phyloP scores from a whole-genome alignment of 352 stramenopile genomes.

The Thraustochytrium striatum region DNA sequence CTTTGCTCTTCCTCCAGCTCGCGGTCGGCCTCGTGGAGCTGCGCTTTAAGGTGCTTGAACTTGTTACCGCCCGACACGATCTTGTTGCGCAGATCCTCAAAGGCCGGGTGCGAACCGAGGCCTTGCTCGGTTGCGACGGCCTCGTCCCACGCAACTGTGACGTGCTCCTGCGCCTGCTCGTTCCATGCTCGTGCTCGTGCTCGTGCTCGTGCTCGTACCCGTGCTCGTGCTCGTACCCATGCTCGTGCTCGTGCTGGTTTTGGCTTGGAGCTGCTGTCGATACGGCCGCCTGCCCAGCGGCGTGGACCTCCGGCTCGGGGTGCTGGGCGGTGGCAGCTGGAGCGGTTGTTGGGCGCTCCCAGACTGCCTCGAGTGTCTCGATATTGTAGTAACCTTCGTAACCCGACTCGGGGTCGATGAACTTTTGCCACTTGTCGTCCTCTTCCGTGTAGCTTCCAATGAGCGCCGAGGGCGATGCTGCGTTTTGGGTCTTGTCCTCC shows the following conservation, averaged over 20 bases:
- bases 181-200: not conserved
- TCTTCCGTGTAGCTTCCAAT: no score
- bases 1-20: not conserved
- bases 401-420: not conserved
- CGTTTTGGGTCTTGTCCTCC: no score
- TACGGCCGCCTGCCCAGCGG: not conserved
- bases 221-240: not conserved
- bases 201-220: not conserved
- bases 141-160: no score
- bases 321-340: no score
- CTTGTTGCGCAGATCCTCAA: no score
- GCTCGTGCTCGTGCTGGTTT: not conserved
- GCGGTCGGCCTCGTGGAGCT: not conserved
- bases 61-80: not conserved
- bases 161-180: not conserved
- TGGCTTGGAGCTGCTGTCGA: not conserved
- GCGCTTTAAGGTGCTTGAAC: not conserved
- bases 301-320: no score
- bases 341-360: not conserved
- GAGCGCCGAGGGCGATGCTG: no score
- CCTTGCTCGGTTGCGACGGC: no score
- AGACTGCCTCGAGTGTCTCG: not conserved
- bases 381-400: slow-evolving; percentile 34
- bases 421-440: slow-evolving; percentile 6
- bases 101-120: no score